phyloP scores from a whole-genome alignment of 805 yeast genomes.

The Starmera caribaea region DNA sequence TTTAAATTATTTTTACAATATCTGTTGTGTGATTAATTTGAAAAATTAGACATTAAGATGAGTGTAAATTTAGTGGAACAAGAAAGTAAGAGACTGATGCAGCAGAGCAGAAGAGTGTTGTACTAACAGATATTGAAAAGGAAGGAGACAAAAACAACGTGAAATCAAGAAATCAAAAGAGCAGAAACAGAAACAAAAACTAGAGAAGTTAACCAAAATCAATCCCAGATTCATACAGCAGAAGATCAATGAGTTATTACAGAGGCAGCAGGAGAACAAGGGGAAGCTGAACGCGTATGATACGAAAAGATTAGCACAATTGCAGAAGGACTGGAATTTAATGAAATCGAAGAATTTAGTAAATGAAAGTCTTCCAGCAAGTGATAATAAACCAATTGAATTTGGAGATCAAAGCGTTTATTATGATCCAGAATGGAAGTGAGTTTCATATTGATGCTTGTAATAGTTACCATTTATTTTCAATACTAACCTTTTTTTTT shows the following conservation, averaged over 20 bases:
- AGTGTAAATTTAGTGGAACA: conserved; percentile 3
- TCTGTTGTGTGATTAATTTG: not conserved
- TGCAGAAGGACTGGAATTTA: conserved; percentile 32
- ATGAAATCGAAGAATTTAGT: conserved; percentile 18
- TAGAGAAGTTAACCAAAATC: conserved; percentile 14
- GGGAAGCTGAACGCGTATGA: conserved; percentile 27
- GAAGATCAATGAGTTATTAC: conserved; percentile 16
- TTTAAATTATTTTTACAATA: too few relatives aligned
- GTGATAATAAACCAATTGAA: conserved; percentile 6
- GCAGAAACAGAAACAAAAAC: conserved; percentile 11
- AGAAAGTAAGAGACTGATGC: conserved; percentile 6
- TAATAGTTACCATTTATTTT: not conserved
- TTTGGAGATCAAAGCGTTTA: conserved; percentile 44
- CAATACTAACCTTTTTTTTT: conserved; percentile 1
- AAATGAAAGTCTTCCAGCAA: conserved; percentile 2
- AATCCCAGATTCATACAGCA: conserved; percentile 15
- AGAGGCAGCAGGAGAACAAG: conserved; percentile 19
- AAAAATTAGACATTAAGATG: not conserved
- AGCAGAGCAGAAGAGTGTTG: too few relatives aligned
- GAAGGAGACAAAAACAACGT: conserved; percentile 17
- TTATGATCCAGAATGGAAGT: conserved; percentile 57
- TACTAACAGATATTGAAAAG: conserved; percentile 4
- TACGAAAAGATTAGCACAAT: conserved; percentile 22
- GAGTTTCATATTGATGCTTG: not conserved
- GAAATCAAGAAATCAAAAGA: conserved; percentile 18